phyloP scores from a whole-genome alignment of 305 asterid species.

The Solanum hybrid region DNA sequence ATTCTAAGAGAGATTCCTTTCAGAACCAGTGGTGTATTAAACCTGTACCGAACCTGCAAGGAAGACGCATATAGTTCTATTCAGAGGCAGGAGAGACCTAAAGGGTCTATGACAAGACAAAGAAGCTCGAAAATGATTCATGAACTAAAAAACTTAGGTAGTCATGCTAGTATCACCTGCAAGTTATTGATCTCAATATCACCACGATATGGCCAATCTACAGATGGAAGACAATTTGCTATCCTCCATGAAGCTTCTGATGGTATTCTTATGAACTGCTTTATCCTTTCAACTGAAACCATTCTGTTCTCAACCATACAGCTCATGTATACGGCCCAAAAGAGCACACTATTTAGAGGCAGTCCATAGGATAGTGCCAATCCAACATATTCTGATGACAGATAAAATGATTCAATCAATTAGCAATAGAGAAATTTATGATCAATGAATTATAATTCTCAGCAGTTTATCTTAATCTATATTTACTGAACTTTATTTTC shows the following conservation, averaged over 20 bases:
- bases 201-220: slow-evolving; percentile 51
- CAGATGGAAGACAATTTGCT: slow-evolving; percentile 24
- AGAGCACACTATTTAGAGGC: slow-evolving; percentile 37
- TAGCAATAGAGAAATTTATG: neutral
- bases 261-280: slow-evolving; percentile 49
- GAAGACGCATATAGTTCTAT: neutral
- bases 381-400: slow-evolving; percentile 40
- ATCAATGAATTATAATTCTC: neutral
- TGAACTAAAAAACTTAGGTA: neutral
- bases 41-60: slow-evolving; percentile 60
- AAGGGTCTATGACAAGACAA: neutral
- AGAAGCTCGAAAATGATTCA: neutral
- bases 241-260: slow-evolving; percentile 60
- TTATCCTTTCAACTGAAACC: slow-evolving; percentile 75
- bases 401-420: neutral
- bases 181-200: slow-evolving; percentile 40
- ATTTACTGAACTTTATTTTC: neutral
- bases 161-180: slow-evolving; percentile 29
- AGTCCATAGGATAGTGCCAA: slow-evolving; percentile 75
- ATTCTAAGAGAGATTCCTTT: slow-evolving; percentile 54
- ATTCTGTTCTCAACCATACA: slow-evolving; percentile 47
- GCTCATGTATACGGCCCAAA: slow-evolving; percentile 31
- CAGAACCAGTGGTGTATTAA: slow-evolving; percentile 52
- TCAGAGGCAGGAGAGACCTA: neutral
- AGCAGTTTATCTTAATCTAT: neutral